Conservation (phyloP, 1,139 yeast species). For the Saccharomyces pastorianus region DNA sequence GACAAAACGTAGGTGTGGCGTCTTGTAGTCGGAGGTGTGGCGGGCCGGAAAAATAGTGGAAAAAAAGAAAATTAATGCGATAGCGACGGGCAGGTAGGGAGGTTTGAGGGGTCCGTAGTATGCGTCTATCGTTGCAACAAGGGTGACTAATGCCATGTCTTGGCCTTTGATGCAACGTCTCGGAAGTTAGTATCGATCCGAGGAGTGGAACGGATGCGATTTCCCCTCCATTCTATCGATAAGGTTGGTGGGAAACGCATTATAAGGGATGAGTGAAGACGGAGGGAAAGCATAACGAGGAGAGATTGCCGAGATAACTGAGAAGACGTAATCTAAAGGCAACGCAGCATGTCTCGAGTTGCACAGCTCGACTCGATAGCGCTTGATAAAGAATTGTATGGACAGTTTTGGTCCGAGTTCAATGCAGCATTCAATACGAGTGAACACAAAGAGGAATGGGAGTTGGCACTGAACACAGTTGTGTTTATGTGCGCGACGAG, state of each 20-base stretch:
- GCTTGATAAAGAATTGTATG: conserved; percentile 17
- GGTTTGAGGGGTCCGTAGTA: neutral
- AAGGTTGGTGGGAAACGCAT: neutral
- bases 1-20: neutral
- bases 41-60: neutral
- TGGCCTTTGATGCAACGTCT: neutral
- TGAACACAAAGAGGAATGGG: conserved; percentile 14
- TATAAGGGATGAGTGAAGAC: neutral
- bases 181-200: neutral
- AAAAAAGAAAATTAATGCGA: neutral
- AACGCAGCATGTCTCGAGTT: conserved; percentile 12
- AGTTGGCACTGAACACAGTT: conserved; percentile 15
- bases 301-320: neutral
- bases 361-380: conserved; percentile 19
- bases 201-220: neutral
- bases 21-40: neutral
- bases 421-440: conserved; percentile 7
- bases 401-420: conserved; percentile 13
- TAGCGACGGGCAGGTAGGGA: neutral
- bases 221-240: neutral
- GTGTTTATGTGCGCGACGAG: conserved; percentile 16
- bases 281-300: neutral
- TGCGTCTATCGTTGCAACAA: neutral
- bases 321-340: neutral
- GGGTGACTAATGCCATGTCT: neutral